These are phyloP conservation scores for Nemania serpens DNA, from an alignment of 2,329 filamentous ascomycete species.

Conservation along the genomic window DNA sequence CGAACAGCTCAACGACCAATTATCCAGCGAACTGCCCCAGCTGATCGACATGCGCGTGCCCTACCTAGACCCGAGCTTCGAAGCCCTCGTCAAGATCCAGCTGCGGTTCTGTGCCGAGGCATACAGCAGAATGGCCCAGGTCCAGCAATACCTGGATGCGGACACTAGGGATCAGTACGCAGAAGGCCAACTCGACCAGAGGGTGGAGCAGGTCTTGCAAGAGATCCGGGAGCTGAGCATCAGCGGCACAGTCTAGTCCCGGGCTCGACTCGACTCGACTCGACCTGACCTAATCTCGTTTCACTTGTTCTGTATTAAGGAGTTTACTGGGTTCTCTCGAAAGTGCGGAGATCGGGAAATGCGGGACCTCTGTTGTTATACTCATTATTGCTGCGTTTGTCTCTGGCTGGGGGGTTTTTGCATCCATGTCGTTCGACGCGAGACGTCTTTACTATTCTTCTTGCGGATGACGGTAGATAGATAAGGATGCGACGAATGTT, in stretches of 20 bases:
- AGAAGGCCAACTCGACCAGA: constrained; percentile 84
- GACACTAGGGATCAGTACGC: constrained; percentile 97
- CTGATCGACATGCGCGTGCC: constrained; percentile 96
- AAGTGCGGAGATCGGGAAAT: constrained; percentile 13
- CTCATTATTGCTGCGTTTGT: not conserved
- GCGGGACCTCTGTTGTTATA: not conserved
- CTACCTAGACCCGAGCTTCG: constrained; percentile 95
- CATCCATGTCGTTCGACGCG: constrained; percentile 10
- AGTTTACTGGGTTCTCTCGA: constrained; percentile 14
- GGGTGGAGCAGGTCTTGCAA: constrained; percentile 93
- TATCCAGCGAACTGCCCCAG: constrained; percentile 90
- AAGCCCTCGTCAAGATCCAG: constrained; percentile 98
- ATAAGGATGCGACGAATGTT: constrained; percentile 3
- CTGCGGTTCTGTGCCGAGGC: constrained; percentile 96
- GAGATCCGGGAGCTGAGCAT: constrained; percentile 98
- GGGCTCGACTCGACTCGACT: no score
- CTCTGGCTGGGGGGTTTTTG: not conserved
- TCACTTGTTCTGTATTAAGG: constrained; percentile 1
- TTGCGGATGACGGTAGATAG: constrained; percentile 20
- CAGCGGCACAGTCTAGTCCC: constrained; percentile 65
- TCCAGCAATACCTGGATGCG: constrained; percentile 96
- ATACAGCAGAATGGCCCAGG: constrained; percentile 97
- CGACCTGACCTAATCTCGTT: no score
- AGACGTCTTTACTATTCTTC: constrained; percentile 3
- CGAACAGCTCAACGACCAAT: constrained; percentile 95